A percentile compares a stretch with the other conserved stretches of the same genome.
These are phyloP conservation scores for Mortierella sp. DNA, from an alignment of 371 early-diverging fungal species.

Conservation along the genomic window DNA sequence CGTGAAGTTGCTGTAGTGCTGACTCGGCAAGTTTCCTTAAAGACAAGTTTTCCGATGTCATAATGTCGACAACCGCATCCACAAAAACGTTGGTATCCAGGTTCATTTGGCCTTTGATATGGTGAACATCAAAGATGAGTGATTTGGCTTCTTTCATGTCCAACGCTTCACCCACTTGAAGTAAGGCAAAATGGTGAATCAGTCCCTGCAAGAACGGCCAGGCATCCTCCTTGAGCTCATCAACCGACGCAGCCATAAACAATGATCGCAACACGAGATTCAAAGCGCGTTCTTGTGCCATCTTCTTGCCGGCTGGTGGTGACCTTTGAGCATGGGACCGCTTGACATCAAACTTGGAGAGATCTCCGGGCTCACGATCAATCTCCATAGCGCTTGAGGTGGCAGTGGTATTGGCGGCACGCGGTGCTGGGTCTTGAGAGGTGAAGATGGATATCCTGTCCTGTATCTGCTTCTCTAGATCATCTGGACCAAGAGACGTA, in stretches of 20 bases:
- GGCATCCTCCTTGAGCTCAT: conserved; percentile 74
- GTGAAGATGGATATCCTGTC: conserved; percentile 46
- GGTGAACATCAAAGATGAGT: conserved; percentile 40
- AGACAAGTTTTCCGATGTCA: conserved; percentile 74
- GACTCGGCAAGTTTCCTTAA: conserved; percentile 76
- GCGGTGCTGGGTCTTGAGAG: conserved; percentile 15
- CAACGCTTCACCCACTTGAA: conserved; percentile 75
- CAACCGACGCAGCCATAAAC: conserved; percentile 73
- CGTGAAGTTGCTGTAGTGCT: conserved; percentile 72
- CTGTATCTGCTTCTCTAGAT: conserved; percentile 60
- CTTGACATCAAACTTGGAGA: conserved; percentile 40
- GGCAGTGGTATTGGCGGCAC: conserved; percentile 15
- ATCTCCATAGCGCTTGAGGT: conserved; percentile 50
- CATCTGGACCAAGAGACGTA: conserved; percentile 67
- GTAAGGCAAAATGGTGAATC: conserved; percentile 79
- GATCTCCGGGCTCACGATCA: conserved; percentile 44
- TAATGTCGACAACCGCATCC: conserved; percentile 82
- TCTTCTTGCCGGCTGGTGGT: conserved; percentile 55
- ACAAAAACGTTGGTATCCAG: conserved; percentile 75
- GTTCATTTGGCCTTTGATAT: conserved; percentile 50
- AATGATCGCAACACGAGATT: conserved; percentile 71
- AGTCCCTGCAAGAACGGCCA: conserved; percentile 73
- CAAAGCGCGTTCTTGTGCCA: conserved; percentile 76
- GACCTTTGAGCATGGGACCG: conserved; percentile 30
- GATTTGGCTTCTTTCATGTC: conserved; percentile 65